These are phyloP conservation scores for Lonicera japonica DNA, from an alignment of 129 eudicot genomes.

Conservation along the genomic window DNA sequence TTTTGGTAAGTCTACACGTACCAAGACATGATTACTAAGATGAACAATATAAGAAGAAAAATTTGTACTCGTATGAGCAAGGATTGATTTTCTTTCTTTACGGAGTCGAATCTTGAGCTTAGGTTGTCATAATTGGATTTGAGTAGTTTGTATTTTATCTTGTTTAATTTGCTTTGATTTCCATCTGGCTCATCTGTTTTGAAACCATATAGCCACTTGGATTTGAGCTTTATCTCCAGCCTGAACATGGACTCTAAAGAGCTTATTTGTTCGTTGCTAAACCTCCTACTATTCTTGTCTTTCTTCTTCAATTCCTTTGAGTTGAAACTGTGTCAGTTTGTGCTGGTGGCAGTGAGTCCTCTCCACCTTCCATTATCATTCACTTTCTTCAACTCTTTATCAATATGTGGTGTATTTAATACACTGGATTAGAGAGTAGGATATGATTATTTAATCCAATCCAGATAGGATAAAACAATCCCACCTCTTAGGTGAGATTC, in stretches of 20 bases:
- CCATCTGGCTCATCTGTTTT: conserved; percentile 75
- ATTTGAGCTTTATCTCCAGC: conserved; percentile 58
- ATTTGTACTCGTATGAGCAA: conserved; percentile 39
- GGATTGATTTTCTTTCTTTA: conserved; percentile 46
- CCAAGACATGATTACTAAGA: neutral
- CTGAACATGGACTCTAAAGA: conserved; percentile 55
- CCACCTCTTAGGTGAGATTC: no score
- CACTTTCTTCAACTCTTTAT: no score
- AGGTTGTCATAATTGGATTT: conserved; percentile 46
- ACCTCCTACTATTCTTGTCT: conserved; percentile 39
- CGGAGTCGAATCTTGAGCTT: conserved; percentile 26
- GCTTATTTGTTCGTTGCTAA: conserved; percentile 52
- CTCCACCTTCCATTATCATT: conserved; percentile 25
- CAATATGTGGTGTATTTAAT: no score
- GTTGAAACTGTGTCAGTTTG: neutral
- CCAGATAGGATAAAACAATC: no score
- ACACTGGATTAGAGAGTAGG: no score
- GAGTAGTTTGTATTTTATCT: conserved; percentile 43
- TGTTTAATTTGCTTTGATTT: conserved; percentile 63
- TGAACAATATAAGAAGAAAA: neutral
- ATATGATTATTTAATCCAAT: no score
- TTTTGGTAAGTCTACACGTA: neutral
- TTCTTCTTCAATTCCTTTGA: conserved; percentile 25
- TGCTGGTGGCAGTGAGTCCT: conserved; percentile 9
- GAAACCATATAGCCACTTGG: conserved; percentile 87